phyloP scores from a whole-genome alignment of 2,329 filamentous ascomycete species.

The Cercospora sojina region DNA sequence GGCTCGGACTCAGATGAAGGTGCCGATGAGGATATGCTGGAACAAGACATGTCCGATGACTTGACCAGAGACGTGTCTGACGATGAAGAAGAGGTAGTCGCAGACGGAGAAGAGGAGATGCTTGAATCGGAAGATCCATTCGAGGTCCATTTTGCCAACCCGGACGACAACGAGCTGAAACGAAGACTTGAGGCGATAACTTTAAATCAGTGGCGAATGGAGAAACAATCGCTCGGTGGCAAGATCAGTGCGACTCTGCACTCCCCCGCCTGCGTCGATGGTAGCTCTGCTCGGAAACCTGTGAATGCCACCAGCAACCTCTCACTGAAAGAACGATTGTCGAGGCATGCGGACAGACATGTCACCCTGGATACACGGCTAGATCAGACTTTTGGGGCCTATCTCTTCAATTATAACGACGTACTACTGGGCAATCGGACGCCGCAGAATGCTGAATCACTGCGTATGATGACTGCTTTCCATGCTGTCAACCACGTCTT shows the following conservation, averaged over 20 bases:
- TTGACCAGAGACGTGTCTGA: conserved; percentile 31
- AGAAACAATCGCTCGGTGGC: conserved; percentile 28
- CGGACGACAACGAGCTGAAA: conserved; percentile 61
- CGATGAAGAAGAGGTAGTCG: conserved; percentile 18
- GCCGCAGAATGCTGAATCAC: conserved; percentile 62
- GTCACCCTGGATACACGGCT: conserved; percentile 57
- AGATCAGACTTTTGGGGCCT: conserved; percentile 65
- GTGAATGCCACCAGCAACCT: background rate
- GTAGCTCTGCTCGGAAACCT: conserved; percentile 8
- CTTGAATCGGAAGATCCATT: conserved; percentile 62
- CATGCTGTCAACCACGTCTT: conserved; percentile 90
- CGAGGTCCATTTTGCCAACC: conserved; percentile 72
- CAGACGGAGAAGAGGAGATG: conserved; percentile 19
- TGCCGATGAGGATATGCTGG: conserved; percentile 34
- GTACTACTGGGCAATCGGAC: conserved; percentile 73
- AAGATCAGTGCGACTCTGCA: conserved; percentile 22
- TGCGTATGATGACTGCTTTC: conserved; percentile 73
- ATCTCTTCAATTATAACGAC: conserved; percentile 81
- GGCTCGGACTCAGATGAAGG: conserved; percentile 49
- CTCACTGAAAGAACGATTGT: conserved; percentile 67
- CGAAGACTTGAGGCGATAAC: conserved; percentile 50
- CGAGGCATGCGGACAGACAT: conserved; percentile 54
- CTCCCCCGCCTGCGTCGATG: conserved; percentile 18
- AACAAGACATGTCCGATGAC: conserved; percentile 54
- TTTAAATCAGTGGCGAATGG: conserved; percentile 49